A percentile compares a stretch with the other conserved stretches of the same genome.
Conservation (phyloP, 2,329 filamentous ascomycete species). For the Cladorrhinum sp. region DNA sequence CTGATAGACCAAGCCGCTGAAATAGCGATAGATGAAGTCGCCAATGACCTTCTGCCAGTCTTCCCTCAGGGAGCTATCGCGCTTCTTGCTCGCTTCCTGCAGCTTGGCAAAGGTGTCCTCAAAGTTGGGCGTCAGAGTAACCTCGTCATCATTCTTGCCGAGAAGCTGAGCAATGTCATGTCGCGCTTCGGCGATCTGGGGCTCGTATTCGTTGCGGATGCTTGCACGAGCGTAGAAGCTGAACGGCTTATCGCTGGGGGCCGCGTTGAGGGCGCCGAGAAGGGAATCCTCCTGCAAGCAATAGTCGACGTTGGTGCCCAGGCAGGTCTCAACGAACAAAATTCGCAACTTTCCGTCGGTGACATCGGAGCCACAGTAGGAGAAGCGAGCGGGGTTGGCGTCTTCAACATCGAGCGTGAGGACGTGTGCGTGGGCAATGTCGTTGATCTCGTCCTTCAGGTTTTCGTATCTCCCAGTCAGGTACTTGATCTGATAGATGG, state of each 20-base stretch:
- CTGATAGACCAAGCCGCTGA: constrained; percentile 40
- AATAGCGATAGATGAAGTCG: constrained; percentile 40
- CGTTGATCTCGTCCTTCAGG: constrained; percentile 47
- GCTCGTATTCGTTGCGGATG: constrained; percentile 44
- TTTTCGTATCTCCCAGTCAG: constrained; percentile 38
- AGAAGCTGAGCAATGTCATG: constrained; percentile 37
- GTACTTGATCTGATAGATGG: constrained; percentile 39
- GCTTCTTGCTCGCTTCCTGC: constrained; percentile 31
- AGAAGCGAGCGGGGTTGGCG: constrained; percentile 34
- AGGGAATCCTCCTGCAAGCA: constrained; percentile 39
- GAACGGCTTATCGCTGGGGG: constrained; percentile 35
- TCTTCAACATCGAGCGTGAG: constrained; percentile 48
- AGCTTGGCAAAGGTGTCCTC: constrained; percentile 43
- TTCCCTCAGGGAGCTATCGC: constrained; percentile 31
- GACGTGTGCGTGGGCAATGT: constrained; percentile 41
- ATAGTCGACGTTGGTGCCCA: constrained; percentile 46
- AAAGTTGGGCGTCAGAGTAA: constrained; percentile 48
- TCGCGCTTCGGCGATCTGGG: constrained; percentile 39
- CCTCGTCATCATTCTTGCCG: constrained; percentile 33
- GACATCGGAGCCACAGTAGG: constrained; percentile 45
- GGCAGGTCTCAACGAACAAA: constrained; percentile 41
- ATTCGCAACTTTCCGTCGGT: constrained; percentile 46
- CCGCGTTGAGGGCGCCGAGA: constrained; percentile 45
- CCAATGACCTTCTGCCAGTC: constrained; percentile 48
- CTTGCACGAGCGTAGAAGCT: constrained; percentile 43